Evolutionary conservation across 139 green algal genomes (phyloP).

Genomic region (Chlamydomonas schloesseri): DNA sequence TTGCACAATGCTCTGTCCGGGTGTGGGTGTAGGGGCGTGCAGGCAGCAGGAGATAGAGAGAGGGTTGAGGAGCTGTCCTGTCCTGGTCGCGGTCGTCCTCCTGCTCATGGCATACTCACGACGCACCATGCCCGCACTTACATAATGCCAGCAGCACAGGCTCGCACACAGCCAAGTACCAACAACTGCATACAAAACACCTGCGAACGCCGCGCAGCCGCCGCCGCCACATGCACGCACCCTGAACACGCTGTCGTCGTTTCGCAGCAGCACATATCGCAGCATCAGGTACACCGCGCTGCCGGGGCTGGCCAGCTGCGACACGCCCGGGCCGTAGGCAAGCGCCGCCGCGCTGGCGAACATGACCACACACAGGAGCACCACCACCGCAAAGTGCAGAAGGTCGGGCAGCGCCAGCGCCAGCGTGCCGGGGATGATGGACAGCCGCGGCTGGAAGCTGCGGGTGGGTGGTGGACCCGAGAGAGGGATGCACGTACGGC

Average conservation of each 20-base stretch:
- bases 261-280: conserved; percentile 12
- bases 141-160: too few relatives aligned
- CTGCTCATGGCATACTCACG: too few relatives aligned
- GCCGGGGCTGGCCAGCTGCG: background rate
- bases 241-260: background rate
- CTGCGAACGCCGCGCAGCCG: too few relatives aligned
- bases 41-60: too few relatives aligned
- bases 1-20: background rate
- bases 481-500: too few relatives aligned
- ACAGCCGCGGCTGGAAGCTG: background rate
- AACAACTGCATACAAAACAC: too few relatives aligned
- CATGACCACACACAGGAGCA: conserved; percentile 28
- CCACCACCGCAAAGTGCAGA: conserved; percentile 38
- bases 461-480: too few relatives aligned
- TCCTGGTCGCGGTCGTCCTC: too few relatives aligned
- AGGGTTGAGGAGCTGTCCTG: too few relatives aligned
- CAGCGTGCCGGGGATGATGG: conserved; percentile 27
- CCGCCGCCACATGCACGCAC: background rate
- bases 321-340: conserved; percentile 19
- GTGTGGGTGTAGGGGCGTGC: too few relatives aligned
- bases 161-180: too few relatives aligned
- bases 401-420: conserved; percentile 26
- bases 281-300: background rate
- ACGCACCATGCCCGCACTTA: too few relatives aligned
- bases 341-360: background rate